These are phyloP conservation scores for Amaranthus tricolor DNA, from an alignment of 179 eudicot genomes.

Conservation along the genomic window DNA sequence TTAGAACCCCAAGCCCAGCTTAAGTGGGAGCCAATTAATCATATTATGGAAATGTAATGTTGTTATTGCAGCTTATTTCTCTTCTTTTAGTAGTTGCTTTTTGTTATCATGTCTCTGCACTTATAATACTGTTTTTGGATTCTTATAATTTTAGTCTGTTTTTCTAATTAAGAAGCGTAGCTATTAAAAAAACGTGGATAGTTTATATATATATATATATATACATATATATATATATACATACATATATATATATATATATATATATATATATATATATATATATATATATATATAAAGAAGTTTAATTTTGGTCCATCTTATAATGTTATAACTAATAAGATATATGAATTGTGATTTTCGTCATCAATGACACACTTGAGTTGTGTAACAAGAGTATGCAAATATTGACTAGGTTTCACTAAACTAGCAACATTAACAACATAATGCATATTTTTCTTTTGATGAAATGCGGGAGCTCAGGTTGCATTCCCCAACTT, in stretches of 20 bases:
- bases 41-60: too few relatives aligned
- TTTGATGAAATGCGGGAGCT: not conserved
- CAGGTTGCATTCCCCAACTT: not conserved
- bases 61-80: not conserved
- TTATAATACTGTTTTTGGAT: not conserved
- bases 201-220: too few relatives aligned
- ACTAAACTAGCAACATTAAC: not conserved
- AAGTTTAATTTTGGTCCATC: not conserved
- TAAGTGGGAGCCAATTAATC: too few relatives aligned
- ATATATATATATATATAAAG: too few relatives aligned
- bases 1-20: too few relatives aligned
- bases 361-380: not conserved
- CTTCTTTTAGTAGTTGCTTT: slow-evolving; percentile 1
- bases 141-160: too few relatives aligned
- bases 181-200: too few relatives aligned
- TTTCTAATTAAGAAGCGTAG: too few relatives aligned
- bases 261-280: too few relatives aligned
- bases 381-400: too few relatives aligned
- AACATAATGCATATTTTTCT: not conserved
- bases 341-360: not conserved
- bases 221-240: too few relatives aligned
- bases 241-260: too few relatives aligned
- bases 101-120: not conserved
- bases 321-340: not conserved
- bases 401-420: not conserved